Percentiles rank a stretch among this genome's conserved stretches.
These are phyloP conservation scores for Plantago elongata DNA, from an alignment of 257 asterid genomes.

Conservation along the genomic window DNA sequence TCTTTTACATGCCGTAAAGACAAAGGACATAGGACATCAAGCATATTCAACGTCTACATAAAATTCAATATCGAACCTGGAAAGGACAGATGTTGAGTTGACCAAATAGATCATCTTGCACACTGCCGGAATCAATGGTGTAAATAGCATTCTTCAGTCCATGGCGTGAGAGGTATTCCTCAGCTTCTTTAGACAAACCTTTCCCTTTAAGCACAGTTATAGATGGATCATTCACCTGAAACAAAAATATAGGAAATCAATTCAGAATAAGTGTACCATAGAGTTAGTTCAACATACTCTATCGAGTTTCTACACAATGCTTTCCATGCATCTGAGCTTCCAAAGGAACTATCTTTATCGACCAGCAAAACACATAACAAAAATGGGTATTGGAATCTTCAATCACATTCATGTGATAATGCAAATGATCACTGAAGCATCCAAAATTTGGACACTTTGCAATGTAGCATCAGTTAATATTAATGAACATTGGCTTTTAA, in stretches of 20 bases:
- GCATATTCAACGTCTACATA: no score
- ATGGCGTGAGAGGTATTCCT: constrained; percentile 64
- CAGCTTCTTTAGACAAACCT: constrained; percentile 64
- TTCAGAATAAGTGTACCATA: background rate
- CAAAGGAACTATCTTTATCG: background rate
- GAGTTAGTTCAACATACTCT: no score
- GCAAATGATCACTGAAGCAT: background rate
- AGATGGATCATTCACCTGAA: constrained; percentile 60
- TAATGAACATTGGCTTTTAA: no score
- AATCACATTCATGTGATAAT: background rate
- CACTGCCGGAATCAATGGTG: constrained; percentile 45
- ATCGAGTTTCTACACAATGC: background rate
- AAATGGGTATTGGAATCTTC: background rate
- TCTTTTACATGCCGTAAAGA: no score
- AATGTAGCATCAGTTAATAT: background rate
- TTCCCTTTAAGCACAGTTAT: constrained; percentile 71
- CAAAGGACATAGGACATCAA: no score
- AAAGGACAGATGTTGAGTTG: constrained; percentile 64
- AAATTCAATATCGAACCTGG: constrained; percentile 46
- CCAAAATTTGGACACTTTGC: background rate
- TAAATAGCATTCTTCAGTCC: constrained; percentile 80
- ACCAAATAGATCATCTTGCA: constrained; percentile 80
- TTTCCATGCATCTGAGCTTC: background rate
- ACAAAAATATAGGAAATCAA: constrained; percentile 23
- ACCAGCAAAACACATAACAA: no score